Percentiles rank a stretch among this genome's conserved stretches.
phyloP scores from a whole-genome alignment of 2,329 filamentous ascomycete species.

The Passalora sequoiae region DNA sequence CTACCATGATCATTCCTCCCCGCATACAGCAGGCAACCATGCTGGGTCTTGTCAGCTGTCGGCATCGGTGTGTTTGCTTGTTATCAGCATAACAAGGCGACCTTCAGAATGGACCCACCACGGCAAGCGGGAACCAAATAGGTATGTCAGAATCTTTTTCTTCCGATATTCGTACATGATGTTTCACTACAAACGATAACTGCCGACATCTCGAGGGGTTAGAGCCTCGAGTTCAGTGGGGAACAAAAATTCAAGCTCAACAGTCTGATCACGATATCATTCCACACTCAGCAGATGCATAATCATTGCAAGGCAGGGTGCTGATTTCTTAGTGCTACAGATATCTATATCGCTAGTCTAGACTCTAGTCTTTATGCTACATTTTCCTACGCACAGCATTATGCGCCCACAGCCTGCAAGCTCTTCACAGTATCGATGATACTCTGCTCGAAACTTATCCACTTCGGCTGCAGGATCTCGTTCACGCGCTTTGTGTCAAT shows the following conservation, averaged over 20 bases:
- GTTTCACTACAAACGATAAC: constrained; percentile 36
- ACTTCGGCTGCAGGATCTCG: constrained; percentile 56
- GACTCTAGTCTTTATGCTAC: constrained; percentile 2
- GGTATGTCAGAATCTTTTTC: constrained; percentile 6
- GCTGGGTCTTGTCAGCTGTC: background rate
- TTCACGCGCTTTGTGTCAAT: constrained; percentile 52
- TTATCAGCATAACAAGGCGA: background rate
- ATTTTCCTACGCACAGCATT: constrained; percentile 6
- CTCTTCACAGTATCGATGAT: constrained; percentile 61
- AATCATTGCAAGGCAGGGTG: too few relatives aligned
- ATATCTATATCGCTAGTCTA: background rate
- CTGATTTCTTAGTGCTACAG: too few relatives aligned
- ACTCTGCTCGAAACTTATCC: constrained; percentile 53
- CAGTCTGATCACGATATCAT: constrained; percentile 42
- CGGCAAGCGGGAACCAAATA: background rate
- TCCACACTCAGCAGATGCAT: too few relatives aligned
- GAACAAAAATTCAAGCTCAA: constrained; percentile 49
- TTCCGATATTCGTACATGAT: constrained; percentile 21
- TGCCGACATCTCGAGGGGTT: constrained; percentile 34
- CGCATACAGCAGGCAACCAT: background rate
- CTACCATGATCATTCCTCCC: background rate
- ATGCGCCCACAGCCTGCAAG: constrained; percentile 52
- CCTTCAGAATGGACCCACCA: background rate
- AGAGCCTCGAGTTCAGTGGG: constrained; percentile 1
- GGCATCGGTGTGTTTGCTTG: background rate